Percentiles rank a stretch among this genome's conserved stretches.
phyloP scores from a whole-genome alignment of 202 grass and related monocot species.

The Hordeum pubiflorum region DNA sequence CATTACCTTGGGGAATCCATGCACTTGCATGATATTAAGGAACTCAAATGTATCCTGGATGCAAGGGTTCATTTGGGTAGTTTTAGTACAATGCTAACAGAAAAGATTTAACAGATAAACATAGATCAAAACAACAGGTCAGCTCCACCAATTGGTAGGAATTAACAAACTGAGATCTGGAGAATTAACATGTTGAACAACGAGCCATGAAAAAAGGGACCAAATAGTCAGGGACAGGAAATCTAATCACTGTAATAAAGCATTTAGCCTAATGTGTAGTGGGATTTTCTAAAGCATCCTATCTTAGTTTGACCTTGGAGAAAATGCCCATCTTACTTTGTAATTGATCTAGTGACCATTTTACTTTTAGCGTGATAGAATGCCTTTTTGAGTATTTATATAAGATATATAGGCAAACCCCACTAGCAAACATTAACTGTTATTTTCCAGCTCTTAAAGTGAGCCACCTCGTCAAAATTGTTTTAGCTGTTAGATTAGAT shows the following conservation, averaged over 20 bases:
- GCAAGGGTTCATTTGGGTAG: slow-evolving; percentile 18
- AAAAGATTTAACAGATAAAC: background rate
- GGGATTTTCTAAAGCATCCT: background rate
- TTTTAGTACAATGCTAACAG: slow-evolving; percentile 4
- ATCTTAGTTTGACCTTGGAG: background rate
- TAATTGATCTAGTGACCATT: background rate
- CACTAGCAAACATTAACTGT: too few relatives aligned
- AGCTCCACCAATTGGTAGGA: background rate
- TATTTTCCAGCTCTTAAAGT: too few relatives aligned
- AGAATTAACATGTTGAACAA: background rate
- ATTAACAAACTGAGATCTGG: background rate
- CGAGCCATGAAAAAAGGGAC: background rate
- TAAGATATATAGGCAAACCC: too few relatives aligned
- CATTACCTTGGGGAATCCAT: slow-evolving; percentile 97
- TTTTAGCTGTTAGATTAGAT: too few relatives aligned
- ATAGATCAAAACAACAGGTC: slow-evolving; percentile 1
- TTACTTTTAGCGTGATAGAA: background rate
- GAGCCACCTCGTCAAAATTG: too few relatives aligned
- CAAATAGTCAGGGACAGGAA: background rate
- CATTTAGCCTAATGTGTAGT: background rate
- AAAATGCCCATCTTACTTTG: background rate
- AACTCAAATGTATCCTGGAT: slow-evolving; percentile 96
- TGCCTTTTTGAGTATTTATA: background rate
- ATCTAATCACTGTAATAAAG: background rate
- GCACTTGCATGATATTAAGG: slow-evolving; percentile 96